phyloP scores from a whole-genome alignment of 352 stramenopile species.

The Globisporangium takayamanum region DNA sequence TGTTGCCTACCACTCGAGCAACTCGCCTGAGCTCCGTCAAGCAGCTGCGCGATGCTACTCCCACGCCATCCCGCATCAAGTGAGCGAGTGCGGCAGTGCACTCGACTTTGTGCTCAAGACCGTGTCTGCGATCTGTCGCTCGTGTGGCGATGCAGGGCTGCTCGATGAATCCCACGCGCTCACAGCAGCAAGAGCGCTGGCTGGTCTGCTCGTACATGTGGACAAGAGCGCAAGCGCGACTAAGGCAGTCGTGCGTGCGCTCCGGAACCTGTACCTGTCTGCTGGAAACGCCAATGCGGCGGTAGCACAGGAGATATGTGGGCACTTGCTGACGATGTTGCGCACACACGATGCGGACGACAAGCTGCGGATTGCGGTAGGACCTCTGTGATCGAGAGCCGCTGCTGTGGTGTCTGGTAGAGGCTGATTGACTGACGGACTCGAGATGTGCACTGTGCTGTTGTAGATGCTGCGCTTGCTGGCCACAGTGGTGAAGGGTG shows the following conservation, averaged over 20 bases:
- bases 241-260: neutral
- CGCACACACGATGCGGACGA: slow-evolving; percentile 6
- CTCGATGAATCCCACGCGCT: neutral
- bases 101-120: slow-evolving; percentile 3
- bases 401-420: too few relatives aligned
- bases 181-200: neutral
- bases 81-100: neutral
- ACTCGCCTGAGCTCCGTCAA: neutral
- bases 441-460: too few relatives aligned
- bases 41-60: slow-evolving; percentile 2
- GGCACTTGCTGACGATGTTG: slow-evolving; percentile 11
- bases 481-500: too few relatives aligned
- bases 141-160: neutral
- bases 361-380: slow-evolving; percentile 18
- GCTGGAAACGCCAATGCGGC: neutral
- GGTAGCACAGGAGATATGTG: neutral
- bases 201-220: neutral
- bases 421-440: too few relatives aligned
- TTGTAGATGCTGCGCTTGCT: too few relatives aligned
- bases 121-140: neutral
- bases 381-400: neutral
- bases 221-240: neutral
- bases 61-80: neutral
- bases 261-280: slow-evolving; percentile 1
- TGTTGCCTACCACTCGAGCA: neutral